Evolutionary conservation across 2,329 filamentous ascomycete genomes (phyloP), one percentile per base, ranked within the genome.

Genomic region (Calycina herbarum): DNA sequence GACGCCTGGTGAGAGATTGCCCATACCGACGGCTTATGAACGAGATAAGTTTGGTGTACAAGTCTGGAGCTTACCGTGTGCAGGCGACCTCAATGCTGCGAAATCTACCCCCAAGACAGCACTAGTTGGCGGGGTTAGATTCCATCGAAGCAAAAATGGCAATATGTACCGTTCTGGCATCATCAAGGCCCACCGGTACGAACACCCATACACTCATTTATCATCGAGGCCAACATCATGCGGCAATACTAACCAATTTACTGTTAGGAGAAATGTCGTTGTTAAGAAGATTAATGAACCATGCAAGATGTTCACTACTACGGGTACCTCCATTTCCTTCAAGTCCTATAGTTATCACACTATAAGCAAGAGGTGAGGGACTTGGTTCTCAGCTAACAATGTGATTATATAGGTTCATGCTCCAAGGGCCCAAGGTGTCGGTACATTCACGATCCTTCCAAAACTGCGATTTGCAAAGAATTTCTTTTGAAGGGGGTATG

Each of bases 391-490:
- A 72, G 70, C 75, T 77, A 70, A 77, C 75, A 67, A 64, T 64
- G 48, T 35, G 59, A 31, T 67, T 51, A 57, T 70, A 62, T 83
- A 97, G 95, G 95, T 80, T 89, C 89, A 70, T 99, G 95, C 78
- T 83, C 87, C 64, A 92, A 92, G 78, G 94, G 94, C 66, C 89
- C 90, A 7, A 82, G 80, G 59, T 99, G 95, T 78, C 89, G 86
- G 64, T 95, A 90, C 76, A 81, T 88, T 60, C 95, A 99, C 82
- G 92, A 99, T 75, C 86, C 91, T 54, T 82, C 87, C 76, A 96
- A 92, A 80, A 92, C 96, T 74, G 92, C 94, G 64, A 88, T 95
- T 64, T 99, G 95, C 87, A 95, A 92, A 79, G 89, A 92, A 63
- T 93, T 91, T 76, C 83, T 98, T 63, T 88, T 89, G 74, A 93